Evolutionary conservation across 2,329 filamentous ascomycete species (phyloP).

Genomic region (Ascochyta pisi): DNA sequence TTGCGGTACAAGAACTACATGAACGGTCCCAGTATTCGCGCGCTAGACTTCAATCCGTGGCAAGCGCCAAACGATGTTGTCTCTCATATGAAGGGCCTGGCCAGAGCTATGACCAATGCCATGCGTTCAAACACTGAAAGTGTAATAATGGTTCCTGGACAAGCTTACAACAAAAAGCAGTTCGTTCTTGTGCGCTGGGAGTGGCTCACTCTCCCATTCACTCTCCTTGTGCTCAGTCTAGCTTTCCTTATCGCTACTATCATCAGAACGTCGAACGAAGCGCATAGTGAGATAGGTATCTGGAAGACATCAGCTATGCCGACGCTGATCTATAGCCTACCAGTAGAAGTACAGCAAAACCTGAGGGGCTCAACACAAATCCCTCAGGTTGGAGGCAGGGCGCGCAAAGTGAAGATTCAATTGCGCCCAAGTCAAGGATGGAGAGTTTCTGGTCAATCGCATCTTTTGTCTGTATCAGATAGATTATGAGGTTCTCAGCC

Average conservation of each 20-base stretch:
- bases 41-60: too few relatives aligned
- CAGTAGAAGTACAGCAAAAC: slow-evolving; percentile 9
- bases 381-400: background rate
- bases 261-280: slow-evolving; percentile 24
- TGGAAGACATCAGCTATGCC: slow-evolving; percentile 44
- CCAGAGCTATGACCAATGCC: too few relatives aligned
- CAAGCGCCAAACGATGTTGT: too few relatives aligned
- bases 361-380: background rate
- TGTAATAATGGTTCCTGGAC: too few relatives aligned
- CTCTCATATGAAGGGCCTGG: too few relatives aligned
- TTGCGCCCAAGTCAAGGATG: slow-evolving; percentile 20
- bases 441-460: slow-evolving; percentile 21
- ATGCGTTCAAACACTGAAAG: too few relatives aligned
- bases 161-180: too few relatives aligned
- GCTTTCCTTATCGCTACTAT: slow-evolving; percentile 36
- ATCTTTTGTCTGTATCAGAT: background rate
- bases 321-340: slow-evolving; percentile 30
- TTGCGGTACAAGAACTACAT: too few relatives aligned
- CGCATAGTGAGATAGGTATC: slow-evolving; percentile 9
- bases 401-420: slow-evolving; percentile 18
- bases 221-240: slow-evolving; percentile 28
- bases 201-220: slow-evolving; percentile 40
- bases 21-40: background rate
- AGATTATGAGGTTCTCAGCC: background rate
- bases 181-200: slow-evolving; percentile 30